Evolutionary conservation across 2,329 filamentous ascomycete species (phyloP), one percentile per base, ranked within the genome.

Genomic region (Alternaria dauci): DNA sequence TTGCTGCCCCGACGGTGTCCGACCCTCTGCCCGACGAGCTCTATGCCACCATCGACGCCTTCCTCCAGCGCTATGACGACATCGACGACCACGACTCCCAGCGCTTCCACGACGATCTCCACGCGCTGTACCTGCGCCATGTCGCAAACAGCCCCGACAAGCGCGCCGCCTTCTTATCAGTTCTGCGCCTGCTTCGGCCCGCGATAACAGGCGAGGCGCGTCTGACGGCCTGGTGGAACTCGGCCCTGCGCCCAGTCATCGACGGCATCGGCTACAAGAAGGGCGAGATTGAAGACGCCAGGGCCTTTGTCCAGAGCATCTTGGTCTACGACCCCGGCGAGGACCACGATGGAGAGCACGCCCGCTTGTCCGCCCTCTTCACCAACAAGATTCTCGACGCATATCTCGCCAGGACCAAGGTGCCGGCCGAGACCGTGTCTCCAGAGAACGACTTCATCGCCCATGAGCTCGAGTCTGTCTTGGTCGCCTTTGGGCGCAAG

Each of bases 141-240:
- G 86, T 94, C 60, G 82, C 83, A 25, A 84, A 84, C 34, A 82
- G 83, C 25, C 80, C 86, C 2, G 76, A 84, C 52, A 86, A 87
- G 67, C 85, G 87, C 73, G 87, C 86, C 8, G 80, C 87, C n/a
- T 95, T 94, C 78, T 82, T 94, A 18, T 84, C 85, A 51, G 84
- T 91, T 46, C 79, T 94, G 56, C 85, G 87, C 47, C 84, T 84
- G 41, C 81, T 94, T 36, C 84, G 88, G 25, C 87, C 89, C 3
- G 84, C 85, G 11, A 83, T 95, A 55, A 85, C 84, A 57, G 87
- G 87, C 11, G 84, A 89, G 2, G 83, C 86, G 34, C 86, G 89
- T 56, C 78, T 92, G 55, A 79, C 89, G 56, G 84, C 88, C 60
- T 95, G 92, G 92, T 93, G 91, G 85, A 86, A 91, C 46, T 80